Base-by-base conservation (phyloP, 2,329 filamentous ascomycete genomes). In the Verticillium tricorpus region DNA sequence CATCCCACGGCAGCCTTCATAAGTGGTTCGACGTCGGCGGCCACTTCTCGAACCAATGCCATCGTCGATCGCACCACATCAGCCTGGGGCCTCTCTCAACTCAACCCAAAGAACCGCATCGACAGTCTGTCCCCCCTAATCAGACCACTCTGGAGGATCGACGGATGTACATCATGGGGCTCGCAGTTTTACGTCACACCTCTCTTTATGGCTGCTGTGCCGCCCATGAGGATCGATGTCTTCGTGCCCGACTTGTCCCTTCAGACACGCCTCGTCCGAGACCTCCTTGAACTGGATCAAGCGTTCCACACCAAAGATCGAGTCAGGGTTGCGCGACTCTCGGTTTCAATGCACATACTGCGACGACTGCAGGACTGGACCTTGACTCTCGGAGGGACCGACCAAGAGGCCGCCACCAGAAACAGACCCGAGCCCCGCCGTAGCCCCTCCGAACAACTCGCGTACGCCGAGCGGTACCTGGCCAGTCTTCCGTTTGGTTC, bases 61-160 rank as follows among this genome's bases (percentile, higher is more conserved):
- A 8, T 50, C 40, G 8, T 22, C 17, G n/a, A 19, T 8, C 4
- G 12, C 54, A 11, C 12, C 54, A 25, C 17, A 17, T 15, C 19
- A 2, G 19, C 22, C 15, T 87, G 85, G 85, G 69, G 72, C 14
- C 63, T 69, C 3, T 87, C 84, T 5, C 71, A 76, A 50, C 74
- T 87, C 52, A 88, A 88, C 64, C 85, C 85, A 8, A 85, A 84
- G 69, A 87, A 86, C 67, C 79, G 85, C 62, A 82, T 87, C 68
- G 79, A 87, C 69, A 85, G 82, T 64, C 78, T 88, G 17, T 78
- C 76, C 2, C 71, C 75, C 8, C 77, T 78, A 2, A 58, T 67
- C 15, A 66, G 72, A 0, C 78, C 83, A 2, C 70, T 83, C 8
- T 88, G 85, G 85, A 78, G 82, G 37, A 80, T 88, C 57, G 85